Evolutionary conservation across 768 basidiomycete species (phyloP), one percentile per base, ranked within the genome.

Genomic region (Boletus reticulatus): DNA sequence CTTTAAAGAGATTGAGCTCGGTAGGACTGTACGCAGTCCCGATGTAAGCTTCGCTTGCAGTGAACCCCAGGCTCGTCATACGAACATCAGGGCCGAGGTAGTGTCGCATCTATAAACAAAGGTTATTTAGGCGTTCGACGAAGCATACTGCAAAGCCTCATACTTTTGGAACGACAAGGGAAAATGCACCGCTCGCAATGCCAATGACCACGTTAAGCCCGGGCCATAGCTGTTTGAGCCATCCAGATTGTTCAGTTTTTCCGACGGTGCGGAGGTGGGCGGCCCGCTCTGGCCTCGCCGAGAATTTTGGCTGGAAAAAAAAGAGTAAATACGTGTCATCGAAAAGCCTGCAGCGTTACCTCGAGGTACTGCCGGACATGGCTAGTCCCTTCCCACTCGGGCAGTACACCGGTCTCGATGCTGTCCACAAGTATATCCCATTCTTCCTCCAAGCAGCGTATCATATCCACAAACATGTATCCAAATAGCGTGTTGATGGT

Each of bases 391-490:
- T 67, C 58, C 52, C 52, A 53, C 17, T 67, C 43, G 1, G 62
- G 67, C 7, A 68, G 17, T 17, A 32, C 32, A 4, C 64, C 62
- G 0, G 51, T 65, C 44, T 58, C 55, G 10, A 69, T 32, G 48
- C 43, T 37, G 13, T 50, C 11, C 13, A 68, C 34, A 29, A 61
- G 54, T 6, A 17, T 39, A 24, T 65, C 53, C 67, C 61, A 61
- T 32, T 61, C 63, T n/a, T 65, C 51, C 19, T 63, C 66, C 47
- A 66, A 56, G 44, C 51, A 50, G 14, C 59, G 48, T n/a, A 58
- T 50, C 56, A 67, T 59, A 29, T 68, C 67, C 1, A 68, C 6
- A 14, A 67, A 63, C 3, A 59, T 44, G 27, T 54, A 63, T 10
- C 50, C 53, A 43, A 58, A 68, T 4, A 66, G 24, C 0, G 59